Evolutionary conservation across 78 protist genomes (phyloP), one percentile per base, ranked within the genome.

Genomic region (Dictyostelium citrinum): DNA sequence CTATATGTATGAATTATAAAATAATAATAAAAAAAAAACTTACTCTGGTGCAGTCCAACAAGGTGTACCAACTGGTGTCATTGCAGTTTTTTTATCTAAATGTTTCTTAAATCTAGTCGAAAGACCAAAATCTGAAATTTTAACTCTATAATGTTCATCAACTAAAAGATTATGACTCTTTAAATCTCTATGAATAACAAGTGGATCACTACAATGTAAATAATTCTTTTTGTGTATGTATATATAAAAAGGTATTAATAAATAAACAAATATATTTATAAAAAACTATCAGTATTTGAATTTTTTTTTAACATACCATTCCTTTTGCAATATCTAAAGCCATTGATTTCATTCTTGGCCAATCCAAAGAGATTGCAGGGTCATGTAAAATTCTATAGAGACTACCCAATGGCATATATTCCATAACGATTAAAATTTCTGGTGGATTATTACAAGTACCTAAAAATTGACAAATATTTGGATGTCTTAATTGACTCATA

Each of bases 131-230:
- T 88, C 93, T 27, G 84, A 67, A 20, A 91, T 93, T 79, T 95
- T 95, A 17, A 95, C 97, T 35, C 95, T 60, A 83, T 82, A 95
- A 82, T 95, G 90, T 64, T 95, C 97, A 49, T 95, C 97, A 14
- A 95, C 97, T 22, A 95, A 49, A 5, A 95, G 41, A 80, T 95
- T 95, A 24, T 95, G 97, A 33, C 91, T 82, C 39, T 95, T 95
- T 24, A 90, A 83, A 77, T 95, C 95, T 51, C 97, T 84, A 41
- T 95, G 97, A 41, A 95, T 95, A 51, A 95, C 86, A 68, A 85
- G 78, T 68, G 97, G 97, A 35, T 90, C 90, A 37, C 95, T 90
- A 49, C 85, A 81, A 58, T 95, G 97, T 14, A 95, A 86, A 24
- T 95, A 95, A 60, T 83, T 84, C 81, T 83, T 58, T 39, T 20